Percentiles rank a stretch among this genome's conserved stretches.
Evolutionary conservation across 1,284 basidiomycete genomes (phyloP).

Genomic region (Apiotrichum sp.): DNA sequence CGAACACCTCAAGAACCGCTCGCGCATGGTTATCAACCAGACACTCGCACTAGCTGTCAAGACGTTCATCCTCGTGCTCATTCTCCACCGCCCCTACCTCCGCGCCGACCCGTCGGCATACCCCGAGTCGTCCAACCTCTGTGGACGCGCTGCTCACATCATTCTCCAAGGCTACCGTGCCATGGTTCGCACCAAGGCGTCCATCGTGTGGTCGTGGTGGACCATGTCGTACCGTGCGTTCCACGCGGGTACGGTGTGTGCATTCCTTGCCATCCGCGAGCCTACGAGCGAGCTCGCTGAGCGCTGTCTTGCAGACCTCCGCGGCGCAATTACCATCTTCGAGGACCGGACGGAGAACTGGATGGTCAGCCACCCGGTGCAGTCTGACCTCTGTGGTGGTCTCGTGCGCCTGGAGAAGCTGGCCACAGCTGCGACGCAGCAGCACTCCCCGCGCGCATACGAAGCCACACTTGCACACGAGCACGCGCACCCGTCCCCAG

Average conservation of each 20-base stretch:
- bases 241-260: constrained; percentile 45
- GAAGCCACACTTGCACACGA: background rate
- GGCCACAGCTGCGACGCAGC: constrained; percentile 23
- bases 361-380: constrained; percentile 43
- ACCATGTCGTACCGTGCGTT: constrained; percentile 43
- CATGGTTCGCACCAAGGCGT: constrained; percentile 33
- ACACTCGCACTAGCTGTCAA: constrained; percentile 42
- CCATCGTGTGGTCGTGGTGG: constrained; percentile 46
- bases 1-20: constrained; percentile 21
- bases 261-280: constrained; percentile 44
- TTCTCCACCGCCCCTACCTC: constrained; percentile 45
- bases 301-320: constrained; percentile 38
- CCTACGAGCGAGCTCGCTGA: constrained; percentile 35
- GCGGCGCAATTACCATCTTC: constrained; percentile 39
- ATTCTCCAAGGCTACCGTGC: constrained; percentile 38
- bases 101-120: constrained; percentile 43
- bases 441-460: constrained; percentile 4
- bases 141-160: constrained; percentile 36
- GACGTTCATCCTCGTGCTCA: constrained; percentile 44
- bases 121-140: constrained; percentile 42
- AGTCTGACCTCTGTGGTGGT: constrained; percentile 40
- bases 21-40: constrained; percentile 34
- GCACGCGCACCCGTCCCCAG: background rate
- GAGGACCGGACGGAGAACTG: constrained; percentile 36
- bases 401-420: constrained; percentile 42